Evolutionary conservation across 805 yeast species (phyloP).

Genomic region (Scheffersomyces lignosus): DNA sequence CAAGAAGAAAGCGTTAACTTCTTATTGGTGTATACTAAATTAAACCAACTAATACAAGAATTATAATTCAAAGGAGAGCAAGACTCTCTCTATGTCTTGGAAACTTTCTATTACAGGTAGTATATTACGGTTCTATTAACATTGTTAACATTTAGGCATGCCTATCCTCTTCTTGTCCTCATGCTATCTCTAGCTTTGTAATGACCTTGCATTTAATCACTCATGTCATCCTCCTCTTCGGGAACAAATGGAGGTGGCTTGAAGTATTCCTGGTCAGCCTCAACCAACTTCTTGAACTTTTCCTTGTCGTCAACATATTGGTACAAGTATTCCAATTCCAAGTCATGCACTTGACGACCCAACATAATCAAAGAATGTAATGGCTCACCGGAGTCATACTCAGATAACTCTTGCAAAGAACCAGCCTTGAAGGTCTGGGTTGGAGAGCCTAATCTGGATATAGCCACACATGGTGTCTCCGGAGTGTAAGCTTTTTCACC

Average conservation of each 20-base stretch:
- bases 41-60: neutral
- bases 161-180: too few relatives aligned
- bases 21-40: neutral
- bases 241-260: conserved; percentile 72
- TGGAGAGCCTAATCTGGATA: conserved; percentile 89
- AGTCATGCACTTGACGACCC: conserved; percentile 92
- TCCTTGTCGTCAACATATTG: conserved; percentile 69
- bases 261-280: conserved; percentile 63
- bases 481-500: conserved; percentile 78
- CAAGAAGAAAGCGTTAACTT: conserved; percentile 1
- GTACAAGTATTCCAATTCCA: conserved; percentile 81
- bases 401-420: conserved; percentile 71
- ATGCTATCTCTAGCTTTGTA: too few relatives aligned
- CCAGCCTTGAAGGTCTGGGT: conserved; percentile 81
- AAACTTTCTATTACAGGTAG: too few relatives aligned
- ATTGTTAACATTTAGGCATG: too few relatives aligned
- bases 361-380: conserved; percentile 86
- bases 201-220: too few relatives aligned
- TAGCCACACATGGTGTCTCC: conserved; percentile 90
- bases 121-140: too few relatives aligned
- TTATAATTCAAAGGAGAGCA: too few relatives aligned
- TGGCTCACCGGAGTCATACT: conserved; percentile 92
- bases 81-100: too few relatives aligned
- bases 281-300: conserved; percentile 42
- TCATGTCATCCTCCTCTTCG: conserved; percentile 23